Base-by-base conservation (phyloP, 129 eudicot genomes). In the Sambucus nigra region DNA sequence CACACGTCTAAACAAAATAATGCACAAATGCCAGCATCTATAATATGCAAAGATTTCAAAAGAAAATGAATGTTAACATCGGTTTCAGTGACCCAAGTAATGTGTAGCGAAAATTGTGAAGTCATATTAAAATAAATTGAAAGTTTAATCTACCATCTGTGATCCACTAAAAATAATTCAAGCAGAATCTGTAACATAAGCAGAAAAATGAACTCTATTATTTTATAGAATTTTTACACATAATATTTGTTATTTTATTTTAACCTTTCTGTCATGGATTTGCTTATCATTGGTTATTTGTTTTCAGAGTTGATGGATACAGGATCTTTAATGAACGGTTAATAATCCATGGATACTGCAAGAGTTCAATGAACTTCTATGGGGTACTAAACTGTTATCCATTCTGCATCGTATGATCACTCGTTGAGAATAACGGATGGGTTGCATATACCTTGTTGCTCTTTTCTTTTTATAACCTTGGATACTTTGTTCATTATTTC, bases 401-500 rank as follows among this genome's bases (percentile, higher is more conserved):
- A n/a, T n/a, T n/a, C 9, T 41, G 45, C 42, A 39, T 17, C 16
- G 44, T 15, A 5, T 16, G 44, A 48, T 48, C 66, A 13, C 21
- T 65, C 48, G 29, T 7, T 26, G 55, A 28, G 23, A 32, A 10
- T 6, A 11, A 48, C 25, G 29, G 17, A 32, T 26, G 6, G 12
- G 11, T 31, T 65, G 63, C 29, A 46, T 33, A 46, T 44, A 65
- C 26, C n/a, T 7, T 17, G 10, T 31, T 5, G 33, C 59, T 25
- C 22, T 51, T 27, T 27, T 2, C 1, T 15, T 51, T 24, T 5
- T 47, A 18, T 47, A 14, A 18, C 17, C 26, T 47, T 47, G 11
- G 5, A 20, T 19, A 47, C 14, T 13, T 42, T 8, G 2, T 41
- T 14, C 2, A 12, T 57, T 24, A 5, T 52, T 51, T 4, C 42